Evolutionary conservation across 2,329 filamentous ascomycete species (phyloP).

Genomic region (Colletotrichum sp.): DNA sequence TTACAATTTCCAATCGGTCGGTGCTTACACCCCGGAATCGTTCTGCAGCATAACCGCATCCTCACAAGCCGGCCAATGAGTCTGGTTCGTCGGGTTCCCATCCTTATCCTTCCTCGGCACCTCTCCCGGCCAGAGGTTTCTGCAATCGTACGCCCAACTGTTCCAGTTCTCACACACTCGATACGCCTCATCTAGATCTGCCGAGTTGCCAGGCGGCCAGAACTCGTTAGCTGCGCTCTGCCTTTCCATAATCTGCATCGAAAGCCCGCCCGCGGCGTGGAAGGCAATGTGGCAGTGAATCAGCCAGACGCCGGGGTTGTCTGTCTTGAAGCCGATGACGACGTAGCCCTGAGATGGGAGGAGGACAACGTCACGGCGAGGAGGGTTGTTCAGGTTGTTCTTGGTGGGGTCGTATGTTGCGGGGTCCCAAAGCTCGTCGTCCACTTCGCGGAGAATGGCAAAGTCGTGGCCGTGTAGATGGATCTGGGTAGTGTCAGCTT

Average conservation of each 20-base stretch:
- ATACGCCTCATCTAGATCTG: background rate
- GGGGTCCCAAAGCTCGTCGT: conserved; percentile 9
- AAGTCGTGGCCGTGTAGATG: conserved; percentile 58
- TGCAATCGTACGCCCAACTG: conserved; percentile 11
- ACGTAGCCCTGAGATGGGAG: conserved; percentile 47
- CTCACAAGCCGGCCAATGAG: background rate
- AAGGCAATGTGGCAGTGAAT: conserved; percentile 55
- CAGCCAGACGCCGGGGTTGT: conserved; percentile 54
- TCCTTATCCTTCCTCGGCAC: background rate
- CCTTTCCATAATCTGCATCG: conserved; percentile 1
- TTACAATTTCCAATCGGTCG: background rate
- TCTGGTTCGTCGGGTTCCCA: background rate
- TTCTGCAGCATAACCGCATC: background rate
- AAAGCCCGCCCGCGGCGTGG: conserved; percentile 39
- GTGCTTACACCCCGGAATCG: background rate
- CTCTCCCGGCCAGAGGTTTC: conserved; percentile 7
- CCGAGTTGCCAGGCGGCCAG: background rate
- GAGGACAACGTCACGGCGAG: conserved; percentile 56
- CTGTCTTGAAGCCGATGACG: conserved; percentile 51
- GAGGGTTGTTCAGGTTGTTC: conserved; percentile 47
- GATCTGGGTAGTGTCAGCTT: conserved; percentile 44
- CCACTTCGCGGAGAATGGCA: conserved; percentile 40
- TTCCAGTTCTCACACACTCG: conserved; percentile 1
- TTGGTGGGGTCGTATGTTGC: conserved; percentile 16
- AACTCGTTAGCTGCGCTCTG: background rate